A percentile compares a stretch with the other conserved stretches of the same genome.
These are phyloP conservation scores for Entomortierella lignicola DNA, from an alignment of 192 early-diverging fungal genomes.

Conservation along the genomic window DNA sequence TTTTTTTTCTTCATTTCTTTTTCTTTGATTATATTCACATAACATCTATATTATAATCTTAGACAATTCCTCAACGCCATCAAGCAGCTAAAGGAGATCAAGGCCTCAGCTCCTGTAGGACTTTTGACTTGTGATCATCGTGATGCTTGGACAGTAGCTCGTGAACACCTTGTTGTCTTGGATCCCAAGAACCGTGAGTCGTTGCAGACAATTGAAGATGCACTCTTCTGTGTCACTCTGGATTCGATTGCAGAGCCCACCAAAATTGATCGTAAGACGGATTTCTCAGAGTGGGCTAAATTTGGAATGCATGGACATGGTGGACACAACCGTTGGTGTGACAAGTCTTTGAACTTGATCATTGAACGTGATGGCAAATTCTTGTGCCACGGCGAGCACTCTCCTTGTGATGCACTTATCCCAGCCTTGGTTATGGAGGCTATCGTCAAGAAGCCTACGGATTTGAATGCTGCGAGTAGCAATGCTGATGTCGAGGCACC, in stretches of 20 bases:
- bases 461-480: conserved; percentile 40
- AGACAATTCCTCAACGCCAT: conserved; percentile 34
- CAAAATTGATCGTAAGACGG: conserved; percentile 55
- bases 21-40: neutral
- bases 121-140: conserved; percentile 84
- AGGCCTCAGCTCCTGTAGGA: conserved; percentile 67
- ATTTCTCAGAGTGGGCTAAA: conserved; percentile 49
- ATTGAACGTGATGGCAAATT: conserved; percentile 81
- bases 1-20: neutral
- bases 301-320: conserved; percentile 69
- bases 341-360: conserved; percentile 78
- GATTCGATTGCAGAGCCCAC: conserved; percentile 60
- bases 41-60: conserved; percentile 1
- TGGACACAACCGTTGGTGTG: conserved; percentile 93
- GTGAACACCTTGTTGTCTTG: conserved; percentile 72
- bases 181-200: conserved; percentile 69
- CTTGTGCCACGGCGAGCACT: conserved; percentile 78
- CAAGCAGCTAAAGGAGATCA: conserved; percentile 70
- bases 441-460: conserved; percentile 52
- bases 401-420: conserved; percentile 87
- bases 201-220: conserved; percentile 73
- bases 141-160: conserved; percentile 82
- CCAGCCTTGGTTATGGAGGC: conserved; percentile 70
- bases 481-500: conserved; percentile 42
- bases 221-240: conserved; percentile 79